Evolutionary conservation across 805 yeast species (phyloP), one percentile per base, ranked within the genome.

Genomic region (Lipomyces mesembrius): DNA sequence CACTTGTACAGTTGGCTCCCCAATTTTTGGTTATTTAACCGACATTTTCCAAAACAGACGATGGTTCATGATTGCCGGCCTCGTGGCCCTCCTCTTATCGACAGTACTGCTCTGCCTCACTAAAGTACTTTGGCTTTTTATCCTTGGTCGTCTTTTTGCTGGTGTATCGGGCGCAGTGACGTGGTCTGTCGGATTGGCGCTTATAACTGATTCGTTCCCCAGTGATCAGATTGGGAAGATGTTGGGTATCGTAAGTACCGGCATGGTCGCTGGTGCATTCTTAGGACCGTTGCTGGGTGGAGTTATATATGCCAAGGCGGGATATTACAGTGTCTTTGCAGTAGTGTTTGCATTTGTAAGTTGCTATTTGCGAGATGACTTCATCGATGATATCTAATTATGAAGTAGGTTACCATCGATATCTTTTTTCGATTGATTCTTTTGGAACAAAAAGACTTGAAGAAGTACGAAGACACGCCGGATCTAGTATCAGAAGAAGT

Each of bases 131-230:
- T 72, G 72, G 57, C 60, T 75, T 32, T 76, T 73, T 61, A 65
- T 73, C 35, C 62, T 74, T 29, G 80, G 79, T 29, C 72, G 80
- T 25, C 51, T 75, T 6, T 59, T 77, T 20, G 79, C 77, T 59
- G 80, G 80, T 6, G 32, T 75, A 3, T 74, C 79, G 14, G 79
- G 72, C 22, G 77, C 75, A 6, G 66, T 76, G 9, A 78, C 77
- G n/a, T 77, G 80, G 80, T 72, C 76, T 2, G 78, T 75, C 7
- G 80, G 80, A 2, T 62, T 78, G 59, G 78, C 80, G 6, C 71
- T 77, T 29, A 53, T 77, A 12, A 70, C 74, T 11, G 72, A 77
- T 59, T 72, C 75, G 2, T 76, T 75, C 12, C 69, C 73, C 9
- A 71, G 74, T 7, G 75, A 74, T 20, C 66, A 73, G n/a, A 60